These are phyloP conservation scores for Abrus pulchellus DNA, from an alignment of 306 rosid species.

Conservation along the genomic window DNA sequence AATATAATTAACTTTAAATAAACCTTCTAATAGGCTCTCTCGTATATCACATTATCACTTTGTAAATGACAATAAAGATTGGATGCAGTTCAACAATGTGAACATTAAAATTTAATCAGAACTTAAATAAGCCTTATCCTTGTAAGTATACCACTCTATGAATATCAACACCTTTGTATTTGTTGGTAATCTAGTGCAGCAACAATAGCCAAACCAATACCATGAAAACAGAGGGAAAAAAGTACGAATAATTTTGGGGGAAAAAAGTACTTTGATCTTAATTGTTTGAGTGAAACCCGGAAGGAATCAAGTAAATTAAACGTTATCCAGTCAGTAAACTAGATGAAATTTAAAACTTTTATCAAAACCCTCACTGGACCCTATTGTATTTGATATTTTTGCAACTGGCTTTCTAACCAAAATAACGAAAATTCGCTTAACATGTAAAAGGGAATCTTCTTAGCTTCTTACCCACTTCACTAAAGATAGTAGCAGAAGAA, in stretches of 20 bases:
- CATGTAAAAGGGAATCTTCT: conserved; percentile 80
- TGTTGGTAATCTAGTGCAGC: no score
- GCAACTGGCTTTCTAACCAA: conserved; percentile 33
- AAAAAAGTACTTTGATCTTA: neutral
- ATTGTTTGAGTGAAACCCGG: conserved; percentile 41
- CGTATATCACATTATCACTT: no score
- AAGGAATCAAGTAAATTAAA: conserved; percentile 37
- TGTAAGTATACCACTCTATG: no score
- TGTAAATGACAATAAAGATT: no score
- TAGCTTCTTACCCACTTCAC: conserved; percentile 98
- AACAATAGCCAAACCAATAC: no score
- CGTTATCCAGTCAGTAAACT: conserved; percentile 23
- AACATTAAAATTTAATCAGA: no score
- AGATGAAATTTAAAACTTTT: conserved; percentile 7
- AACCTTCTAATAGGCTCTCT: no score
- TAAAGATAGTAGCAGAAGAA: conserved; percentile 82
- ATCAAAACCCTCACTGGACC: conserved; percentile 36
- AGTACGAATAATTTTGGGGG: neutral
- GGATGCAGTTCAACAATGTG: no score
- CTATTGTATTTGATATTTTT: conserved; percentile 40
- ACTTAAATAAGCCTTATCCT: no score
- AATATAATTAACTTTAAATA: no score
- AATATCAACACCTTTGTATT: no score
- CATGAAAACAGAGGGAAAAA: no score
- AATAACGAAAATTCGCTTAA: conserved; percentile 51